Base-by-base conservation (phyloP, 371 early-diverging fungal genomes). In the Dipsacomyces acuminosporus region DNA sequence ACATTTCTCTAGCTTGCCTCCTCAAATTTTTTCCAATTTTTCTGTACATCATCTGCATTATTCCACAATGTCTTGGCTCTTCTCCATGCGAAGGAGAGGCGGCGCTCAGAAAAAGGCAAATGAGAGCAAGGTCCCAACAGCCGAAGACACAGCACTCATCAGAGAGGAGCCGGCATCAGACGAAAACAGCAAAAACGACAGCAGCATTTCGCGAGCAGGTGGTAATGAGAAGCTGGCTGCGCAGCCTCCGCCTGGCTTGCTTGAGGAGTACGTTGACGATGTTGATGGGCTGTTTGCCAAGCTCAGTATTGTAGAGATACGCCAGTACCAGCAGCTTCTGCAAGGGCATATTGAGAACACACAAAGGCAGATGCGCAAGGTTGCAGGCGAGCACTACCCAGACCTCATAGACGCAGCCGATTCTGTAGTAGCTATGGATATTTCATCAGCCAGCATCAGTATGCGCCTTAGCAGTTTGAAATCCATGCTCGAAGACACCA, bases 341-440 rank as follows among this genome's bases (percentile, higher is more conserved):
- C 62, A 67, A 44, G 9, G 30, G 23, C 62, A 51, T 14, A 45
- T 57, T 3, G 62, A 51, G 46, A 24, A 22, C 19, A 57, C 49
- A 44, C 67, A 46, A 18, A 24, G 18, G 30, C 64, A 50, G 46
- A 64, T 70, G 60, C 64, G 65, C 22, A 38, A 42, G 1, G 64
- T 59, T 1, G 60, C 60, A 1, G 52, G 55, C 4, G 41, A 41
- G 49, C 63, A 64, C 46, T 70, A 70, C 34, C 64, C 64, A 1
- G 64, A 59, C 23, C 64, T 70, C 18, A 56, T 64, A 25, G 51
- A 59, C 13, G 70, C 70, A 0, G 70, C 70, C 5, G 64, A 70
- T 18, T 51, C 56, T 17, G 64, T 56, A 0, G 57, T 59, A 14
- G 45, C 45, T 24, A 64, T 70, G 64, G 59, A 64, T 45, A 26